Conservation (phyloP, 129 eudicot genomes). For the Flaveria ramosissima region DNA sequence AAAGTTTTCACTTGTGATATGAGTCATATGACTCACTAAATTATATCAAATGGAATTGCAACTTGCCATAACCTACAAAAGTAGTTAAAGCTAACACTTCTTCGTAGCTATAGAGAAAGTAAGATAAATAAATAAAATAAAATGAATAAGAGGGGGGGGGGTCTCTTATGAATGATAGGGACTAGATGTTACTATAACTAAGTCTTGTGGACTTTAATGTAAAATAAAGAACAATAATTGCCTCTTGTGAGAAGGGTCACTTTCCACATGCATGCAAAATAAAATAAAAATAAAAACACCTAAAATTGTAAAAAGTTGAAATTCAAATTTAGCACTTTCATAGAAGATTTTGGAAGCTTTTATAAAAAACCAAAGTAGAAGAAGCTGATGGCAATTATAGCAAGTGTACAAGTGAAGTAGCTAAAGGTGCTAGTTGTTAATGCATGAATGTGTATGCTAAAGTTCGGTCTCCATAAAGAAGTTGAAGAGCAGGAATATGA, state of each 20-base stretch:
- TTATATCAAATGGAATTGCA: too few species aligned
- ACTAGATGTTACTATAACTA: too few species aligned
- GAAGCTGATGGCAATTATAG: slow-evolving; percentile 14
- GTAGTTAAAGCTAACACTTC: too few species aligned
- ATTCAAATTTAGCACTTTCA: slow-evolving; percentile 64
- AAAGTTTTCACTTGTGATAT: too few species aligned
- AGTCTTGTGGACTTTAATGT: too few species aligned
- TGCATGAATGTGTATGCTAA: slow-evolving; percentile 24
- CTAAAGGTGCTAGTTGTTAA: slow-evolving; percentile 9
- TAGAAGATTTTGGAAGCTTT: slow-evolving; percentile 51
- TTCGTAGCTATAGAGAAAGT: too few species aligned
- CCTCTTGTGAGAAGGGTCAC: slow-evolving; percentile 40
- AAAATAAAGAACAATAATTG: slow-evolving; percentile 10
- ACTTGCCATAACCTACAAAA: too few species aligned
- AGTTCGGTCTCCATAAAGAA: slow-evolving; percentile 58
- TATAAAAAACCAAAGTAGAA: not conserved
- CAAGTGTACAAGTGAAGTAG: slow-evolving; percentile 33
- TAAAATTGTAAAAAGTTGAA: slow-evolving; percentile 54
- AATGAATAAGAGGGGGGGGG: too few species aligned
- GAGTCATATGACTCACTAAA: too few species aligned
- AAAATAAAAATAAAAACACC: slow-evolving; percentile 15
- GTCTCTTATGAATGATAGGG: too few species aligned
- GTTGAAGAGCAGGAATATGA: slow-evolving; percentile 55
- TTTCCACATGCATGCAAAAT: slow-evolving; percentile 54
- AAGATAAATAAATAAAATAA: too few species aligned